Evolutionary conservation across 345 rosid species (phyloP).

Genomic region (Salix viminalis): DNA sequence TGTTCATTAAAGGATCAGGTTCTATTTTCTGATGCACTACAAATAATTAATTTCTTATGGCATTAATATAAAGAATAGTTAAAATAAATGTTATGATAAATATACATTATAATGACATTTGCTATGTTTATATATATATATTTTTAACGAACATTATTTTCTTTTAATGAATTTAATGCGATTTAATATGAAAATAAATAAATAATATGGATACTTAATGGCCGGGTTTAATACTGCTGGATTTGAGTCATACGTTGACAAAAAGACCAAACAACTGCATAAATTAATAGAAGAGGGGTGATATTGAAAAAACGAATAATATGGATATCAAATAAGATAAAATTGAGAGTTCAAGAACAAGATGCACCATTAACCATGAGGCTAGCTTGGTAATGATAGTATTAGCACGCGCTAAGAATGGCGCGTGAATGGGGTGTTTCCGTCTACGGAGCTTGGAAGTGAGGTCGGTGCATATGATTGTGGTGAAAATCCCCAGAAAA

Average conservation of each 20-base stretch:
- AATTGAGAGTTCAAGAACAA: not conserved
- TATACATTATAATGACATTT: too few relatives aligned
- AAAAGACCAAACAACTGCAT: not conserved
- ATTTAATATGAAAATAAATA: too few relatives aligned
- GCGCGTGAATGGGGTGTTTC: slow-evolving; percentile 4
- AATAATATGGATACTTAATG: too few relatives aligned
- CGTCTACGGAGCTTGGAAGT: not conserved
- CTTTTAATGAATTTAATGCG: too few relatives aligned
- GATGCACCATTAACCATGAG: not conserved
- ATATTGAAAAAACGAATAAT: not conserved
- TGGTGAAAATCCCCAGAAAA: not conserved
- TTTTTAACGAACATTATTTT: too few relatives aligned
- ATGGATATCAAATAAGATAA: not conserved
- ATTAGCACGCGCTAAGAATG: not conserved
- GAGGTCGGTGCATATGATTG: not conserved
- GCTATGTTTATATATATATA: too few relatives aligned
- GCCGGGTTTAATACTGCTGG: not conserved
- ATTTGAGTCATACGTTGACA: too few relatives aligned
- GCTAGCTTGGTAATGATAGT: not conserved
- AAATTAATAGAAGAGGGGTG: not conserved
- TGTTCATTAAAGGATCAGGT: not conserved
- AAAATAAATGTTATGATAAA: too few relatives aligned
- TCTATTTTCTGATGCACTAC: too few relatives aligned
- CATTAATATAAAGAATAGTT: too few relatives aligned
- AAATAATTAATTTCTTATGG: too few relatives aligned